Conservation (phyloP, 2,329 filamentous ascomycete species). For the Aureobasidium namibiae region DNA sequence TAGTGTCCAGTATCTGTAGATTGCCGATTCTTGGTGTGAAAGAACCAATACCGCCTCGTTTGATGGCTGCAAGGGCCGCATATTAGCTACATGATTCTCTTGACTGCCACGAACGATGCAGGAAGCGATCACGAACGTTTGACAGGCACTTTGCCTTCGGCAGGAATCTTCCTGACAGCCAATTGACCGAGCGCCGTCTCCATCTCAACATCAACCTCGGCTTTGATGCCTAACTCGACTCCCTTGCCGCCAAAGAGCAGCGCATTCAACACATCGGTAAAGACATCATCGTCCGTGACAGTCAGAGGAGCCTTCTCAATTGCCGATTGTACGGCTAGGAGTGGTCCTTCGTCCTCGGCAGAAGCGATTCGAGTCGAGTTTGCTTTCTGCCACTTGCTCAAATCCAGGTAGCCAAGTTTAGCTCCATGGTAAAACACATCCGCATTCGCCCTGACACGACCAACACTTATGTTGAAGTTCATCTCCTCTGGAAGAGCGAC, state of each 20-base stretch:
- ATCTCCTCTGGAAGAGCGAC: constrained; percentile 76
- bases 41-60: constrained; percentile 38
- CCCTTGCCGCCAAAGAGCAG: constrained; percentile 66
- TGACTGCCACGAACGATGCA: constrained; percentile 6
- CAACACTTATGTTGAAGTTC: constrained; percentile 75
- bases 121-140: constrained; percentile 66
- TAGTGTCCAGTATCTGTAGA: constrained; percentile 65
- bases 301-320: constrained; percentile 73
- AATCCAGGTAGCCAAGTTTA: constrained; percentile 72
- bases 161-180: constrained; percentile 74
- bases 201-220: constrained; percentile 74
- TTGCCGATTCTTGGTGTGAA: constrained; percentile 59
- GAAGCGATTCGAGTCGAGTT: constrained; percentile 64
- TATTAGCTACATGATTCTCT: constrained; percentile 25
- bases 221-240: constrained; percentile 66
- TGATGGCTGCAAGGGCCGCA: constrained; percentile 15
- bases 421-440: constrained; percentile 71
- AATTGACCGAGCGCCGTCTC: constrained; percentile 74
- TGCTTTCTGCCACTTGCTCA: constrained; percentile 75
- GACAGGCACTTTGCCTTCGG: constrained; percentile 74
- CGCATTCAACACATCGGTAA: constrained; percentile 71
- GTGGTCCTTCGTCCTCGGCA: constrained; percentile 44
- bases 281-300: constrained; percentile 70
- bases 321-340: constrained; percentile 64
- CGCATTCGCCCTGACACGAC: constrained; percentile 64